These are phyloP conservation scores for Recurvomyces mirabilis DNA, from an alignment of 495 filamentous ascomycete genomes.

Conservation along the genomic window DNA sequence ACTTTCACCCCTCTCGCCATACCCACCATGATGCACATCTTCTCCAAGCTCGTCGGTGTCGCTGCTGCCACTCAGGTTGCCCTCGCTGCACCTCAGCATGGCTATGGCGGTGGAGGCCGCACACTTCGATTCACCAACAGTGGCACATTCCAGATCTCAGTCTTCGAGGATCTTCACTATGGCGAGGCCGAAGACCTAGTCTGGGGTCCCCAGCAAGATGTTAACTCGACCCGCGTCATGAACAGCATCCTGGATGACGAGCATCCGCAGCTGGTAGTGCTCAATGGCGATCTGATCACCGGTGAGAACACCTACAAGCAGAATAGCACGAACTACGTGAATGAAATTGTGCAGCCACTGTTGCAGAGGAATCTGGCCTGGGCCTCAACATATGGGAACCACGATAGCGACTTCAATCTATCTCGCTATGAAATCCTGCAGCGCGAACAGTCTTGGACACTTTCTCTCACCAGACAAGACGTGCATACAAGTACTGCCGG, in stretches of 20 bases:
- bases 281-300: constrained; percentile 67
- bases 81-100: neutral
- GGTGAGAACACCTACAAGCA: constrained; percentile 50
- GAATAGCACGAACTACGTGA: constrained; percentile 49
- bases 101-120: neutral
- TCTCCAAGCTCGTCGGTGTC: neutral
- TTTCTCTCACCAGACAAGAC: constrained; percentile 43
- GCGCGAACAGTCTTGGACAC: constrained; percentile 42
- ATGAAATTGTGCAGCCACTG: constrained; percentile 50
- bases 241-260: constrained; percentile 49
- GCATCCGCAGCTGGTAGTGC: constrained; percentile 46
- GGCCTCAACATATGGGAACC: constrained; percentile 67
- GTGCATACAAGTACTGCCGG: constrained; percentile 40
- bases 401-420: constrained; percentile 54
- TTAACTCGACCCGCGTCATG: constrained; percentile 48
- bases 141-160: constrained; percentile 5
- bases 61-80: neutral
- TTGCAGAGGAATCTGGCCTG: constrained; percentile 42
- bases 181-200: constrained; percentile 44
- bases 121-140: neutral
- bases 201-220: constrained; percentile 52
- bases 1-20: neutral
- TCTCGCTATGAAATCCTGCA: constrained; percentile 42
- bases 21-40: neutral
- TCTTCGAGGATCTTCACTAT: constrained; percentile 61